phyloP scores from a whole-genome alignment of 345 rosid species.

The Mallotus nudiflorus region DNA sequence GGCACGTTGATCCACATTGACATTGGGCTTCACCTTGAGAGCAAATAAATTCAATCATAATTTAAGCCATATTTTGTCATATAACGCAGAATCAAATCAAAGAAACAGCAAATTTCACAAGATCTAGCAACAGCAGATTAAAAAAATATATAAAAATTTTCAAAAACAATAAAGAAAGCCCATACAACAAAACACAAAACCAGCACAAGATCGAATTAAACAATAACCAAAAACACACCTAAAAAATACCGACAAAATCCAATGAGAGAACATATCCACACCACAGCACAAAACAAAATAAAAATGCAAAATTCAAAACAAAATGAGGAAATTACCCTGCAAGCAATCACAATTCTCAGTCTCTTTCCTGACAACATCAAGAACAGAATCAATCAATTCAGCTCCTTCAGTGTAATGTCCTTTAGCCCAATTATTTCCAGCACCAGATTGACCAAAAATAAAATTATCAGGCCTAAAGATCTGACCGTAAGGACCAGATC shows the following conservation, averaged over 20 bases:
- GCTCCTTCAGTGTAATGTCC: slow-evolving; percentile 32
- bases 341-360: slow-evolving; percentile 31
- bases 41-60: too few relatives aligned
- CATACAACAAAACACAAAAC: not conserved
- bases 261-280: too few relatives aligned
- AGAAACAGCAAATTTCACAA: too few relatives aligned
- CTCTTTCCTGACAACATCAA: slow-evolving; percentile 28
- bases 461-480: slow-evolving; percentile 28
- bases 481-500: slow-evolving; percentile 30
- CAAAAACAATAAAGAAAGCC: not conserved
- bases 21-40: too few relatives aligned
- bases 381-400: slow-evolving; percentile 28
- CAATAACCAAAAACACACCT: not conserved
- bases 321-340: slow-evolving; percentile 22
- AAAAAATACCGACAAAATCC: too few relatives aligned
- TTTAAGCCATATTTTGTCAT: too few relatives aligned
- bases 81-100: too few relatives aligned
- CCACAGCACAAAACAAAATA: too few relatives aligned
- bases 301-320: not conserved
- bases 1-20: not conserved
- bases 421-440: slow-evolving; percentile 24
- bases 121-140: too few relatives aligned
- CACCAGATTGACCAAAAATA: slow-evolving; percentile 23
- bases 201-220: not conserved
- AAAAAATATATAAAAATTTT: not conserved